Evolutionary conservation across 306 rosid species (phyloP).

Genomic region (Quercus wislizeni): DNA sequence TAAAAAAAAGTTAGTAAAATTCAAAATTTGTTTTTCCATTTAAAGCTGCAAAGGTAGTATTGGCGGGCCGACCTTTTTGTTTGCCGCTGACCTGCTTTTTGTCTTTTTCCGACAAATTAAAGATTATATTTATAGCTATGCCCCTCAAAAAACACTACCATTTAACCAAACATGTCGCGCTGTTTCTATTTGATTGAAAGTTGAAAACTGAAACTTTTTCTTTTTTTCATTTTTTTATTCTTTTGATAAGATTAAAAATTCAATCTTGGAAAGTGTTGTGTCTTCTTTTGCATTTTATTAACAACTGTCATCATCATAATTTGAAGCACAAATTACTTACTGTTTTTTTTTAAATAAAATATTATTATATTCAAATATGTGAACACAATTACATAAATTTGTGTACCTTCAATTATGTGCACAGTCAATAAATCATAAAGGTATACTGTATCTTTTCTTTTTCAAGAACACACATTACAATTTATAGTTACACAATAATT

Average conservation of each 20-base stretch:
- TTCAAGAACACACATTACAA: too few species aligned
- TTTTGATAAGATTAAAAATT: neutral
- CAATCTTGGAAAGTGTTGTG: too few species aligned
- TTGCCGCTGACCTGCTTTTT: slow-evolving; percentile 80
- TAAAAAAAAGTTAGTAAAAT: slow-evolving; percentile 24
- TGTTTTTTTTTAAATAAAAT: too few species aligned
- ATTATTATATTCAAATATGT: too few species aligned
- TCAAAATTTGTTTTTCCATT: slow-evolving; percentile 36
- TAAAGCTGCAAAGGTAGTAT: slow-evolving; percentile 58
- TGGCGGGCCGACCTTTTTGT: slow-evolving; percentile 62
- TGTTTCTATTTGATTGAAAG: neutral
- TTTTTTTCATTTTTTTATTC: neutral
- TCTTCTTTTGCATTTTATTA: too few species aligned
- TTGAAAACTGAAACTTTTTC: neutral
- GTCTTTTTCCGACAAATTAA: slow-evolving; percentile 45
- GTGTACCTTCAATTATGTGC: too few species aligned
- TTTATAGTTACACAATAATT: too few species aligned
- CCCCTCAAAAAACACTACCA: slow-evolving; percentile 24
- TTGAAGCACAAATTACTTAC: too few species aligned
- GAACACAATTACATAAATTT: too few species aligned
- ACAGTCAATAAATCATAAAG: too few species aligned
- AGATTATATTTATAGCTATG: neutral
- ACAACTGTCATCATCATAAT: too few species aligned
- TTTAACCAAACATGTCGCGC: slow-evolving; percentile 37
- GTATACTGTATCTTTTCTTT: too few species aligned